Evolutionary conservation across 306 rosid genomes (phyloP).

Genomic region (Potentilla sterilis): DNA sequence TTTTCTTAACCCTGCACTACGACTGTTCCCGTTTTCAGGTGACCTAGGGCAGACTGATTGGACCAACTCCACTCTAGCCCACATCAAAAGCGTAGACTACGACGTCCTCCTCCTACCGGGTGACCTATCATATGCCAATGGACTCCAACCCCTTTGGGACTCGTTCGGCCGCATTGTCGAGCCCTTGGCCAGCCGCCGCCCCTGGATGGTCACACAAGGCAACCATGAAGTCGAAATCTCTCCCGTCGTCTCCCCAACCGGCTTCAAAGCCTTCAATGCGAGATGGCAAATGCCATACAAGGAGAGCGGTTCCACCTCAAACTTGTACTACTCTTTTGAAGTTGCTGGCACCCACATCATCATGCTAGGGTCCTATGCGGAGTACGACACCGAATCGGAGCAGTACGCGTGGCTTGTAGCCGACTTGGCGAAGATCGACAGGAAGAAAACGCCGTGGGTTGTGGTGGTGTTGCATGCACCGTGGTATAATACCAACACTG

Average conservation of each 20-base stretch:
- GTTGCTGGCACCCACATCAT: conserved; percentile 45
- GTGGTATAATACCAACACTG: conserved; percentile 70
- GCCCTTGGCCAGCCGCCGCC: conserved; percentile 60
- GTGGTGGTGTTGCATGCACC: conserved; percentile 65
- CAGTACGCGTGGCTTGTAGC: conserved; percentile 58
- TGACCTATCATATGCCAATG: conserved; percentile 64
- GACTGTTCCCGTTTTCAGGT: conserved; percentile 32
- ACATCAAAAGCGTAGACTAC: conserved; percentile 43
- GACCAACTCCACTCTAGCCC: conserved; percentile 55
- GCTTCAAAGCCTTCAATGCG: conserved; percentile 53
- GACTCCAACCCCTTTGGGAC: conserved; percentile 64
- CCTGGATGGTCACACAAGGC: conserved; percentile 79
- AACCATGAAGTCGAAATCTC: conserved; percentile 64
- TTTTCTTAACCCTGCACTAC: not conserved
- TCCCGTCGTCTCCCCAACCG: conserved; percentile 36
- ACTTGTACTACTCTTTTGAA: conserved; percentile 63
- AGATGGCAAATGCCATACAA: conserved; percentile 65
- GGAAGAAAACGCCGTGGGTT: conserved; percentile 58
- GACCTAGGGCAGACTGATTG: conserved; percentile 74
- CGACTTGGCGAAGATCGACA: conserved; percentile 47
- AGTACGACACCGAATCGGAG: conserved; percentile 37
- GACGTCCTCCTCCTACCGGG: conserved; percentile 65
- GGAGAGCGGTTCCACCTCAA: conserved; percentile 59
- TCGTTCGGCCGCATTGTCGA: conserved; percentile 72
- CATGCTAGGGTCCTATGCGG: conserved; percentile 66